Conservation (phyloP, 1,284 basidiomycete genomes). For the Phylloboletellus chloephorus region DNA sequence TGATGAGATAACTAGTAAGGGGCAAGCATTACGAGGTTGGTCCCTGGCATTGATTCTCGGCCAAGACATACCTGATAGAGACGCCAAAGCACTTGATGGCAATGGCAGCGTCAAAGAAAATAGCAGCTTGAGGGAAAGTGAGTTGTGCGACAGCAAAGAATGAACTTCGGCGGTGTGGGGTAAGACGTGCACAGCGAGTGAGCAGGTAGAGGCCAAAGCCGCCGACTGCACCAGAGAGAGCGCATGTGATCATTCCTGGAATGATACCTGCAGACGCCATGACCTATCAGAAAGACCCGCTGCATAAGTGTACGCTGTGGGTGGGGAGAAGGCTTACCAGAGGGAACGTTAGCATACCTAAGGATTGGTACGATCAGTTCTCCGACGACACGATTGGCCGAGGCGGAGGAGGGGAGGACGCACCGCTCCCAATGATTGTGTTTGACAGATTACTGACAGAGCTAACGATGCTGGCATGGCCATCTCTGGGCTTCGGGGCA, state of each 20-base stretch:
- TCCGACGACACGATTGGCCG: constrained; percentile 2
- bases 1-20: constrained; percentile 74
- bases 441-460: constrained; percentile 76
- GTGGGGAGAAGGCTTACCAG: constrained; percentile 43
- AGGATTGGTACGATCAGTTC: constrained; percentile 5
- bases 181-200: constrained; percentile 77
- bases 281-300: constrained; percentile 44
- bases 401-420: constrained; percentile 27
- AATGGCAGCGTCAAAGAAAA: constrained; percentile 91
- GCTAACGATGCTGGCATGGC: constrained; percentile 61
- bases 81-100: constrained; percentile 97
- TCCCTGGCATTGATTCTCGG: background rate
- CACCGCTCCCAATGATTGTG: constrained; percentile 86
- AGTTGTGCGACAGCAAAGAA: constrained; percentile 85
- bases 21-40: background rate
- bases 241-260: constrained; percentile 83
- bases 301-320: background rate
- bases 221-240: constrained; percentile 78
- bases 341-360: constrained; percentile 82
- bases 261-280: constrained; percentile 83
- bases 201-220: constrained; percentile 89
- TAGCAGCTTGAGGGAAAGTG: constrained; percentile 78
- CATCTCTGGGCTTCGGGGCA: constrained; percentile 41
- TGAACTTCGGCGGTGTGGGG: constrained; percentile 72
- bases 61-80: constrained; percentile 68